phyloP scores from a whole-genome alignment of 495 filamentous ascomycete genomes.

The Penicillium herquei region DNA sequence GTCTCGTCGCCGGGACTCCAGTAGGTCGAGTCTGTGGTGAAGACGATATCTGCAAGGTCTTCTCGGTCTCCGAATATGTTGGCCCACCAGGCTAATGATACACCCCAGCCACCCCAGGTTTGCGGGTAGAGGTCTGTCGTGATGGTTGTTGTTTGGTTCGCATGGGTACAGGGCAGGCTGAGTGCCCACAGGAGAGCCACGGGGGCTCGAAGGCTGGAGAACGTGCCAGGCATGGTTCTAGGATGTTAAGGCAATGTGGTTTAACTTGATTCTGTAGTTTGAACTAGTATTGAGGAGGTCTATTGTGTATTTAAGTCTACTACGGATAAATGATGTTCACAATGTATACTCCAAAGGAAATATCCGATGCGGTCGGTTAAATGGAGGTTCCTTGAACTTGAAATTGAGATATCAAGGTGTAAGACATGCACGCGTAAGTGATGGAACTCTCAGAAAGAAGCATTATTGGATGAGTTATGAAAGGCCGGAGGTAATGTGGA shows the following conservation, averaged over 20 bases:
- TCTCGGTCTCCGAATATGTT: constrained; percentile 10
- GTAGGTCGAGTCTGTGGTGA: constrained; percentile 8
- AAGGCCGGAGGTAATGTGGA: constrained; percentile 1
- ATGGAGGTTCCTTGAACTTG: not conserved
- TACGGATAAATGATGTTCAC: not conserved
- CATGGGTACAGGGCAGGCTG: not conserved
- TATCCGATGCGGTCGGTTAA: not conserved
- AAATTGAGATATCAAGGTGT: not conserved
- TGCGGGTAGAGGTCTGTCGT: constrained; percentile 4
- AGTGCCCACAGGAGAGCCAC: constrained; percentile 1
- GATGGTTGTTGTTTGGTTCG: constrained; percentile 8
- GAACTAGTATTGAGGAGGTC: too few relatives aligned
- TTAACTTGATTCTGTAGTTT: too few relatives aligned
- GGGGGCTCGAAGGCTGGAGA: not conserved
- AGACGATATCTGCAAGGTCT: constrained; percentile 14
- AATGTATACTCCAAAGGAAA: too few relatives aligned
- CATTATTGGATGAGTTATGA: not conserved
- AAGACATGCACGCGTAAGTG: not conserved
- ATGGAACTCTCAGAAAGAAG: not conserved
- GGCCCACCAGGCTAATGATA: constrained; percentile 19
- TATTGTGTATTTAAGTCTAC: not conserved
- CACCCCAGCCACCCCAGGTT: constrained; percentile 12
- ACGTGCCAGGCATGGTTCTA: constrained; percentile 1
- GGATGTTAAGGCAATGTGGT: not conserved
- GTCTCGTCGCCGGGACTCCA: constrained; percentile 4